Conservation (phyloP, 768 basidiomycete genomes). For the Rossbeevera mucosa region DNA sequence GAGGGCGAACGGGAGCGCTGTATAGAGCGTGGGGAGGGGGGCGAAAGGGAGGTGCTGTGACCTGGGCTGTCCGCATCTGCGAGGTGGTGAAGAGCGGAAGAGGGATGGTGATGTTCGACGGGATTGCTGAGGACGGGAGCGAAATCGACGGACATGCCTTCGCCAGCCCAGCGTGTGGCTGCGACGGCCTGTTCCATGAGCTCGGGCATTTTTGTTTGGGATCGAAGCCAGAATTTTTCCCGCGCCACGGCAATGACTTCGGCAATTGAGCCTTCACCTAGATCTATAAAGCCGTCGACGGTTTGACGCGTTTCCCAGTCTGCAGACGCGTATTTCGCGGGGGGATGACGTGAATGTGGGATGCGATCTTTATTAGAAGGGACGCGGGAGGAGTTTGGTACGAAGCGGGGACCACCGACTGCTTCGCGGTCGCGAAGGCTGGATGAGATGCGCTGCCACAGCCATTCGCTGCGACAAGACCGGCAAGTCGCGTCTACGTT, state of each 20-base stretch:
- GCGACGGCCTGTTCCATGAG: constrained; percentile 67
- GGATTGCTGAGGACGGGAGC: constrained; percentile 9
- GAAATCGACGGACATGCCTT: constrained; percentile 32
- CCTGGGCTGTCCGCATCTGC: constrained; percentile 15
- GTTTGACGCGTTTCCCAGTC: constrained; percentile 69
- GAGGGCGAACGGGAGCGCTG: constrained; percentile 31
- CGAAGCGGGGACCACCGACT: constrained; percentile 44
- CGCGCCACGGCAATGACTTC: constrained; percentile 58
- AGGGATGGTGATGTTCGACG: constrained; percentile 1
- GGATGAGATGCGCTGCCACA: constrained; percentile 54
- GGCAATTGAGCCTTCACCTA: constrained; percentile 62
- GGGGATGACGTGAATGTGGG: constrained; percentile 22
- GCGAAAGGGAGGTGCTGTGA: constrained; percentile 24
- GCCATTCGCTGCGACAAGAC: constrained; percentile 58
- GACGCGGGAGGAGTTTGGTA: constrained; percentile 14
- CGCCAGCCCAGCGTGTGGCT: constrained; percentile 44
- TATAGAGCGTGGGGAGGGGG: constrained; percentile 22
- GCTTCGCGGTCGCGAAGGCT: constrained; percentile 52
- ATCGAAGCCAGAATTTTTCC: constrained; percentile 69
- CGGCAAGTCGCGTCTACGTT: constrained; percentile 64
- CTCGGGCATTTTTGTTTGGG: constrained; percentile 59
- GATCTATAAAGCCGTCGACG: constrained; percentile 68
- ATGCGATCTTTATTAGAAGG: constrained; percentile 14
- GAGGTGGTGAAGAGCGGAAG: constrained; percentile 4
- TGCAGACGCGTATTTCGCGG: constrained; percentile 25